phyloP scores from a whole-genome alignment of 164 flowering plant genomes.

The Berberis vulgaris region DNA sequence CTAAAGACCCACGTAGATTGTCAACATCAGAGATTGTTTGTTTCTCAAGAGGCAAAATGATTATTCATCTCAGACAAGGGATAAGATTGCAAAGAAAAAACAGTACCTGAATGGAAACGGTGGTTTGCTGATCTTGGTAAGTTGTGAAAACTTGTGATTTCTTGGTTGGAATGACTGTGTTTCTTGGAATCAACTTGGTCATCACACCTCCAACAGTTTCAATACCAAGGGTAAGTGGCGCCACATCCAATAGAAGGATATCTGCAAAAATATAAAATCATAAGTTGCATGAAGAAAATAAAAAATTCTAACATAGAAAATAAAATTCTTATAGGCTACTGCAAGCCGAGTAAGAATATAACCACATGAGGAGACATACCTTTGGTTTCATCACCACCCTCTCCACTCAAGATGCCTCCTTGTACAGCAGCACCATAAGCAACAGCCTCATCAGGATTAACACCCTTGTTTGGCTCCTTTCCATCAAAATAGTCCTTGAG shows the following conservation, averaged over 20 bases:
- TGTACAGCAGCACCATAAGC: constrained; percentile 49
- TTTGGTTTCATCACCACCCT: constrained; percentile 37
- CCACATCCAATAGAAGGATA: constrained; percentile 35
- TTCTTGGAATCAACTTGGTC: constrained; percentile 42
- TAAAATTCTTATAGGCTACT: not conserved
- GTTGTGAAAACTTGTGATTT: constrained; percentile 36
- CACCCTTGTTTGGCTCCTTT: constrained; percentile 23
- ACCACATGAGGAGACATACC: constrained; percentile 11
- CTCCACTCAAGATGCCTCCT: constrained; percentile 34
- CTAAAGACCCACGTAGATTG: constrained; percentile 1
- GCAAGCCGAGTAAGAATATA: not conserved
- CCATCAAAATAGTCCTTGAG: constrained; percentile 20
- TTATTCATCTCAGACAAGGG: too few relatives aligned
- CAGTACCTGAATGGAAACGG: constrained; percentile 32
- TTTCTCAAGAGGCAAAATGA: too few relatives aligned
- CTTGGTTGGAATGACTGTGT: constrained; percentile 40
- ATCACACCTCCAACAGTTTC: constrained; percentile 44
- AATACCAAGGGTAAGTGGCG: constrained; percentile 34
- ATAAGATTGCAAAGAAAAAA: too few relatives aligned
- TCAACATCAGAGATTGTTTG: too few relatives aligned
- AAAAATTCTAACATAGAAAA: too few relatives aligned
- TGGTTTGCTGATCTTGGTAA: constrained; percentile 35
- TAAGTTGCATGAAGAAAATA: too few relatives aligned
- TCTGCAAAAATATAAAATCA: constrained; percentile 11
- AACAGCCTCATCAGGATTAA: constrained; percentile 50